These are phyloP conservation scores for Infundibulicybe gibba DNA, from an alignment of 768 basidiomycete species.

Conservation along the genomic window DNA sequence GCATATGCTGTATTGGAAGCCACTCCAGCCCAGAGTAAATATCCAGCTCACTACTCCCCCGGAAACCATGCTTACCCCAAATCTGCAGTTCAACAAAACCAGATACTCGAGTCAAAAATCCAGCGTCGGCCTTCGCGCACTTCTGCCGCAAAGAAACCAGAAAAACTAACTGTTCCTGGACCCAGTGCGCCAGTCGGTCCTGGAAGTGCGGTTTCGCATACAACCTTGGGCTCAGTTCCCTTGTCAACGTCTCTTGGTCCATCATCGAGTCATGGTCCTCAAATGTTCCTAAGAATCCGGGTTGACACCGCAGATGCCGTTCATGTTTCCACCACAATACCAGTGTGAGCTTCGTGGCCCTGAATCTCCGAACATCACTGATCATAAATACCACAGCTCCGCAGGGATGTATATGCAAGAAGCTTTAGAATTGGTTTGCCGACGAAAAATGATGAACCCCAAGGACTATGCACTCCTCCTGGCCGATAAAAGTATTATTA, in stretches of 20 bases:
- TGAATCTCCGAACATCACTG: background rate
- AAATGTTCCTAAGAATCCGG: constrained; percentile 78
- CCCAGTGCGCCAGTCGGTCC: constrained; percentile 33
- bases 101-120: constrained; percentile 74
- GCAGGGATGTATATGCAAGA: constrained; percentile 98
- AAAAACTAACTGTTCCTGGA: constrained; percentile 42
- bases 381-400: constrained; percentile 40
- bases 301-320: constrained; percentile 81
- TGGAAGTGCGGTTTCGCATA: constrained; percentile 45
- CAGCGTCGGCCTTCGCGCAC: constrained; percentile 75
- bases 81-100: constrained; percentile 64
- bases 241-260: constrained; percentile 69
- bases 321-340: constrained; percentile 86
- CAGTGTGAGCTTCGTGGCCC: constrained; percentile 58
- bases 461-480: constrained; percentile 83
- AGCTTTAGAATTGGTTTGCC: constrained; percentile 82
- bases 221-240: constrained; percentile 40
- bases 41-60: constrained; percentile 5
- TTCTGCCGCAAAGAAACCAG: constrained; percentile 56
- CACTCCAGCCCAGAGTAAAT: constrained; percentile 60
- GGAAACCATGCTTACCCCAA: constrained; percentile 10
- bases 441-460: constrained; percentile 61
- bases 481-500: constrained; percentile 65
- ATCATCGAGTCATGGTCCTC: constrained; percentile 70
- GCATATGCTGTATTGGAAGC: constrained; percentile 89